Percentiles rank a stretch among this genome's conserved stretches.
These are phyloP conservation scores for Cubamyces sp. DNA, from an alignment of 768 basidiomycete species.

Conservation along the genomic window DNA sequence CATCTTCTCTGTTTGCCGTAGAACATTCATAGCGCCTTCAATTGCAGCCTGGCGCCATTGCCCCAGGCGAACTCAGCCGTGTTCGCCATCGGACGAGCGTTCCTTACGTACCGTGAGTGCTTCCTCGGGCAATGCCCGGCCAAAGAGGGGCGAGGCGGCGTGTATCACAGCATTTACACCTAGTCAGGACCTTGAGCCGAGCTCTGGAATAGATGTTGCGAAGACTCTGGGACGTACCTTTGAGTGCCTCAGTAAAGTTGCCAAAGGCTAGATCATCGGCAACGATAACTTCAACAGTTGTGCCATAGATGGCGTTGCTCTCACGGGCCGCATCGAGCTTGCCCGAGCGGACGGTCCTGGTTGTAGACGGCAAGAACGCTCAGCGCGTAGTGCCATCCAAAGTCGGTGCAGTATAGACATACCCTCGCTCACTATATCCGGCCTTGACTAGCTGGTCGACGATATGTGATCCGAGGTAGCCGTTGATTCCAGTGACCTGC, in stretches of 20 bases:
- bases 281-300: conserved; percentile 29
- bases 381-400: too few relatives aligned
- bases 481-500: conserved; percentile 48
- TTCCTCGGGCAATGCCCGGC: conserved; percentile 2
- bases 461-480: conserved; percentile 48
- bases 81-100: too few relatives aligned
- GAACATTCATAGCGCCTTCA: conserved; percentile 36
- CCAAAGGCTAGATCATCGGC: conserved; percentile 29
- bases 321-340: conserved; percentile 17
- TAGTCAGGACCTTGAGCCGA: not conserved
- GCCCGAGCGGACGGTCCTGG: conserved; percentile 25
- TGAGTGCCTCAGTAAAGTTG: conserved; percentile 30
- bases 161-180: conserved; percentile 27
- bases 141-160: conserved; percentile 13
- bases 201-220: not conserved
- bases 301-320: conserved; percentile 15
- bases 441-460: conserved; percentile 44
- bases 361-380: not conserved
- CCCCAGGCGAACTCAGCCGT: too few relatives aligned
- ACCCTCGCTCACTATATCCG: conserved; percentile 56
- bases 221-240: conserved; percentile 22
- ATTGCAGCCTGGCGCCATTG: conserved; percentile 19
- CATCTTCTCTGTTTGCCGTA: conserved; percentile 45
- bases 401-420: conserved; percentile 16
- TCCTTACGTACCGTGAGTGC: conserved; percentile 8